Evolutionary conservation across 148 eudicot genomes (phyloP), one percentile per base, ranked within the genome.

Genomic region (Rhododendron ovatum): DNA sequence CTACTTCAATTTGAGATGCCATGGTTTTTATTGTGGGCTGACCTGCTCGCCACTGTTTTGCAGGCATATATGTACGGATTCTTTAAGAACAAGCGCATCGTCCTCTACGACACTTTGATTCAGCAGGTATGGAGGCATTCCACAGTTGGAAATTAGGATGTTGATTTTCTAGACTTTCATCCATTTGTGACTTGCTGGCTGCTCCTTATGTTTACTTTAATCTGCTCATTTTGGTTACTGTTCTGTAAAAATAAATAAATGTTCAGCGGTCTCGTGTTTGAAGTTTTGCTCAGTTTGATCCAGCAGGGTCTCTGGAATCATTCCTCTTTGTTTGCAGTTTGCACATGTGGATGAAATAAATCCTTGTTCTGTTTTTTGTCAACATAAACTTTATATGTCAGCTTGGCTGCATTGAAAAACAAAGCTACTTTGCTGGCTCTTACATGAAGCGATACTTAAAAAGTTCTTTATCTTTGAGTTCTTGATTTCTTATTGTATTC

Each of bases 41-140:
- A 89, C 67, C 20, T 61, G 59, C 69, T 45, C 69, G 15, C 78
- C 28, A 47, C 69, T 83, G 67, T 41, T 90, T 48, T 93, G 93
- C 93, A 98, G 99, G 99, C 99, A 22, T 98, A 98, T 91, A 98
- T 98, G 99, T 98, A 95, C 86, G 99, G 99, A 51, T 98, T 98
- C 91, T 95, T 98, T 87, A 98, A 98, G 53, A 98, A 98, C 94
- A 98, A 98, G 91, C 93, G 98, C 43, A 95, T 98, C 75, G 99
- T 98, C 85, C 98, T 98, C 57, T 98, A 91, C 78, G 99, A 98
- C 88, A 98, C 99, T 86, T 88, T 98, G 92, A 91, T 98, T 83
- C 95, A 98, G 84, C 99, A 98, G 99, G 99, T 98, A 67, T 63
- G 92, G 71, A 67, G 61, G 41, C 48, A 45, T 24, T 33, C 22